These are phyloP conservation scores for Penicillium bialowiezense DNA, from an alignment of 495 filamentous ascomycete species.

Conservation along the genomic window DNA sequence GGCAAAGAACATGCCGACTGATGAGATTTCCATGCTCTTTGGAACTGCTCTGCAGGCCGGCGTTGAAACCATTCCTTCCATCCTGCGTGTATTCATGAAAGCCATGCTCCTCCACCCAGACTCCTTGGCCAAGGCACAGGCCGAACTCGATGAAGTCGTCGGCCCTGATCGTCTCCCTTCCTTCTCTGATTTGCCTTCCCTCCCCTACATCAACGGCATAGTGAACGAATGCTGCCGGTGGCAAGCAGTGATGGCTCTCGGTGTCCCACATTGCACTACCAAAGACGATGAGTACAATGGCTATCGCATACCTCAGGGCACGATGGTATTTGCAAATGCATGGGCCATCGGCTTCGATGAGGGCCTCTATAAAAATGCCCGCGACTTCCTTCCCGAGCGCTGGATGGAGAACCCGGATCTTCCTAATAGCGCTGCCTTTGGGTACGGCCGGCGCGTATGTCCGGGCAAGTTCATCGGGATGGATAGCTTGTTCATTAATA, in stretches of 20 bases:
- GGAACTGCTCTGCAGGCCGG: slow-evolving; percentile 40
- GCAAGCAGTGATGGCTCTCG: slow-evolving; percentile 30
- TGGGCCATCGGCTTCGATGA: slow-evolving; percentile 44
- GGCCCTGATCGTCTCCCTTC: slow-evolving; percentile 19
- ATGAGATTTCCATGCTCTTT: slow-evolving; percentile 34
- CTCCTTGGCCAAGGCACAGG: slow-evolving; percentile 44
- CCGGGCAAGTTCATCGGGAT: not conserved
- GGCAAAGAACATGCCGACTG: slow-evolving; percentile 7
- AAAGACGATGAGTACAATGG: slow-evolving; percentile 53
- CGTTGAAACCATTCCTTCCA: slow-evolving; percentile 30
- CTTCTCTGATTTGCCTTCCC: slow-evolving; percentile 9
- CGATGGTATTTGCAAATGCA: slow-evolving; percentile 39
- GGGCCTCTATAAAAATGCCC: slow-evolving; percentile 31
- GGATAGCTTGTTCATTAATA: not conserved
- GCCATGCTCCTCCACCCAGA: slow-evolving; percentile 35
- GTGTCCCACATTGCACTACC: slow-evolving; percentile 47
- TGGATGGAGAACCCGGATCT: slow-evolving; percentile 29
- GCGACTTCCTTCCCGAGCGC: slow-evolving; percentile 43
- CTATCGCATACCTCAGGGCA: slow-evolving; percentile 47
- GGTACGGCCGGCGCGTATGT: slow-evolving; percentile 29
- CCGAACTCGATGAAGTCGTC: slow-evolving; percentile 36
- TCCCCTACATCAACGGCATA: slow-evolving; percentile 34
- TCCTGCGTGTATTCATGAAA: slow-evolving; percentile 35
- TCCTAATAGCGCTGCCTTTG: slow-evolving; percentile 12
- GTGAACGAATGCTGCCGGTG: slow-evolving; percentile 39